phyloP scores from a whole-genome alignment of 306 rosid species.

The Quillaja saponaria region DNA sequence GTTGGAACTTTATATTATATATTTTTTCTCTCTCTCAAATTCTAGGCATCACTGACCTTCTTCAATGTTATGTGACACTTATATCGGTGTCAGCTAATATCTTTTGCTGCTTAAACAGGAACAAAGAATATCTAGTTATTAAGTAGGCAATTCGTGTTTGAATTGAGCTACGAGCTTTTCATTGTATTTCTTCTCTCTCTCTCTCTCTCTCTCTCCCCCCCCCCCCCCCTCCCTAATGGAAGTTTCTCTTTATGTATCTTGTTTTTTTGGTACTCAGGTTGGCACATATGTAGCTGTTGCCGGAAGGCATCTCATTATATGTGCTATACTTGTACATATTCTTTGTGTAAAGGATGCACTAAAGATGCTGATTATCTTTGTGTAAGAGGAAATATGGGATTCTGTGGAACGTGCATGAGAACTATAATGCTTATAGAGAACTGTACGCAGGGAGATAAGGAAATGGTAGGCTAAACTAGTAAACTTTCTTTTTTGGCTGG shows the following conservation, averaged over 20 bases:
- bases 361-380: conserved; percentile 76
- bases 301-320: conserved; percentile 76
- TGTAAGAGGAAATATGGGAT: conserved; percentile 84
- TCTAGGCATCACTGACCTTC: conserved; percentile 2
- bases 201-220: no score
- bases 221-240: neutral
- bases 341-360: conserved; percentile 84
- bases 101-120: no score
- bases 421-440: conserved; percentile 88
- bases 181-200: conserved; percentile 8
- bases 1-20: conserved; percentile 8
- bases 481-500: conserved; percentile 28
- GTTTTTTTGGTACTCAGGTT: conserved; percentile 58
- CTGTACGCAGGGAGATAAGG: conserved; percentile 55
- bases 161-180: conserved; percentile 14
- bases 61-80: neutral
- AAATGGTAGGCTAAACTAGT: conserved; percentile 51
- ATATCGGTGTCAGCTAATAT: neutral
- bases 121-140: no score
- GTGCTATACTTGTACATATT: conserved; percentile 95
- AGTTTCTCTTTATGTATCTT: neutral
- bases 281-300: conserved; percentile 94
- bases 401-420: conserved; percentile 87
- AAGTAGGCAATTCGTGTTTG: no score
- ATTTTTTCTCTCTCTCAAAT: conserved; percentile 14